phyloP scores from a whole-genome alignment of 352 stramenopile genomes.

The Phytophthora foliorum region DNA sequence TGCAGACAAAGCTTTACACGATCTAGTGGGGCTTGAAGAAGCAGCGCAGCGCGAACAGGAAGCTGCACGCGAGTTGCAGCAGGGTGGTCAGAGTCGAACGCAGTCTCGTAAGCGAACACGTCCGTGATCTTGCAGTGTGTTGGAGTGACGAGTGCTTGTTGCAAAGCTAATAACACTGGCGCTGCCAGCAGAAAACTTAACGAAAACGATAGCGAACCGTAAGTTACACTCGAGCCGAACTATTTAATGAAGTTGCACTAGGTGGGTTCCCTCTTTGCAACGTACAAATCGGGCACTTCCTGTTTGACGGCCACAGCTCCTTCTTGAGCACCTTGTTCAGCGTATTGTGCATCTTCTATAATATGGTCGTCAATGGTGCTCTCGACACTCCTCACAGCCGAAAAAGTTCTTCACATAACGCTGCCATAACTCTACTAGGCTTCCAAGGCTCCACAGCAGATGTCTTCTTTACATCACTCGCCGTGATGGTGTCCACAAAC shows the following conservation, averaged over 20 bases:
- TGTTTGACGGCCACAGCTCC: conserved; percentile 66
- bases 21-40: conserved; percentile 2
- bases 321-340: conserved; percentile 86
- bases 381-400: conserved; percentile 78
- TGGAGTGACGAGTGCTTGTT: no score
- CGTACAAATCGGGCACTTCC: conserved; percentile 69
- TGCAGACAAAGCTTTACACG: conserved; percentile 21
- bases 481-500: conserved; percentile 79
- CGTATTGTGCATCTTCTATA: conserved; percentile 89
- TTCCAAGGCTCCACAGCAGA: conserved; percentile 47
- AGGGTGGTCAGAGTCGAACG: neutral
- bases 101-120: conserved; percentile 10
- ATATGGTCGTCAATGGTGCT: no score
- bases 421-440: conserved; percentile 61
- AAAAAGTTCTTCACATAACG: conserved; percentile 86
- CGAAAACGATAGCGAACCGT: no score
- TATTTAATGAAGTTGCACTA: conserved; percentile 45
- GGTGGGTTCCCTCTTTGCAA: conserved; percentile 50
- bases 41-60: neutral
- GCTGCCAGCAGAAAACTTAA: no score
- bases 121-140: neutral
- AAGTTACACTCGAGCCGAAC: no score
- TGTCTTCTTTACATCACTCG: conserved; percentile 39
- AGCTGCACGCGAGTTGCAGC: neutral
- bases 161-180: no score